Base-by-base conservation (phyloP, 176 grass and related monocot species). In the Carex myosuroides region DNA sequence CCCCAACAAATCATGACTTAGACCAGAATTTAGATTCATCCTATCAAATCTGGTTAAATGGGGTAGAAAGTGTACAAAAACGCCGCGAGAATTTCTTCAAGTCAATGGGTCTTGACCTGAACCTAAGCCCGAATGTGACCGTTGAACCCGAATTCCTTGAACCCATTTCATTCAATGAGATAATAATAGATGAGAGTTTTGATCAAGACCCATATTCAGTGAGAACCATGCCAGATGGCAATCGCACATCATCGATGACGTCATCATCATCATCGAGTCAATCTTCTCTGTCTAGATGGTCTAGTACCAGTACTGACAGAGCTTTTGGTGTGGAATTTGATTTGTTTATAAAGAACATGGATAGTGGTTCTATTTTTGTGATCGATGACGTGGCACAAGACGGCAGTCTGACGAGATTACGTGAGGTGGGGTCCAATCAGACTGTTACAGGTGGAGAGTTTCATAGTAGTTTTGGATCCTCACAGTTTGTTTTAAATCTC, bases 301-400 rank as follows among this genome's bases (percentile, higher is more conserved):
- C 78, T 67, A 78, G 30, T 56, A 83, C 81, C 60, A 68, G 46
- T 30, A 42, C 9, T 50, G 58, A 63, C 58, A 73, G 26, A 50
- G n/a, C 7, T 70, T 63, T 24, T 3, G 92, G 80, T 48, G 82
- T 84, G 17, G 78, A 16, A 5, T 18, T 87, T 65, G 78, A 77
- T 80, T 89, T 84, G 79, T 62, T 85, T 6, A 92, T 97, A 81
- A 90, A 92, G 85, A 94, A 97, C 78, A 72, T 97, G 88, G 90
- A 97, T 85, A 89, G 89, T 76, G 94, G 92, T 26, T 88, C 90
- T 56, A 81, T 94, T 64, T 97, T 94, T 75, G 73, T 92, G 12
- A 70, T 89, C 30, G 85, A 94, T 79, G 85, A 94, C 83, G 58
- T 92, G 83, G 90, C 88, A 13, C 81, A 89, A 30, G 90, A 94